Conservation (phyloP, 208 protist genomes). For the Leishmania major region DNA sequence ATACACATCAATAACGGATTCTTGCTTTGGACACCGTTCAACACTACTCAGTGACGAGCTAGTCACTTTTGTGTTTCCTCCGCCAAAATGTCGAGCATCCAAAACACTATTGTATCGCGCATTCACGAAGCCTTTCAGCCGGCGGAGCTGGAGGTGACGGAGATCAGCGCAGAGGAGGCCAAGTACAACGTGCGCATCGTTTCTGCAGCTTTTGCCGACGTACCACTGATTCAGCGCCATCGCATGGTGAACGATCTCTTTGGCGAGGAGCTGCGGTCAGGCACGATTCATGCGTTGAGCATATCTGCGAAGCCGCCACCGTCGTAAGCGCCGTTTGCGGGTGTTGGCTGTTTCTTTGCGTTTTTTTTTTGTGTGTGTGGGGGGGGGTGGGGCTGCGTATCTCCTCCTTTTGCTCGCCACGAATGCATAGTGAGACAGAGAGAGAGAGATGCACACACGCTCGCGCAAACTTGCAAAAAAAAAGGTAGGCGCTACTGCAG, state of each 20-base stretch:
- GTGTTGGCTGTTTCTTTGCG: not conserved
- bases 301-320: slow-evolving; percentile 59
- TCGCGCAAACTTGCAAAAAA: not conserved
- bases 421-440: not conserved
- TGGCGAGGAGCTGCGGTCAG: slow-evolving; percentile 64
- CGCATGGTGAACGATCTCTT: slow-evolving; percentile 78
- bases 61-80: not conserved
- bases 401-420: not conserved
- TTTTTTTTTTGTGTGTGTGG: no score
- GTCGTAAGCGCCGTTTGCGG: not conserved
- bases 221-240: slow-evolving; percentile 70
- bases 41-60: not conserved
- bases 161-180: slow-evolving; percentile 47
- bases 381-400: not conserved
- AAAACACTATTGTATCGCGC: slow-evolving; percentile 33
- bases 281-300: slow-evolving; percentile 73
- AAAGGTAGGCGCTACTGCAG: not conserved
- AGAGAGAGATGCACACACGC: not conserved
- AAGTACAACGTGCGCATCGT: slow-evolving; percentile 75
- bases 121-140: slow-evolving; percentile 49
- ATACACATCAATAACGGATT: not conserved
- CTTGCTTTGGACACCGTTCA: not conserved
- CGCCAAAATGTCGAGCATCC: slow-evolving; percentile 13
- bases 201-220: slow-evolving; percentile 49
- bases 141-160: slow-evolving; percentile 42